A percentile compares a stretch with the other conserved stretches of the same genome.
Evolutionary conservation across 176 grass and related monocot genomes (phyloP).

Genomic region (Pontederia crassipes): DNA sequence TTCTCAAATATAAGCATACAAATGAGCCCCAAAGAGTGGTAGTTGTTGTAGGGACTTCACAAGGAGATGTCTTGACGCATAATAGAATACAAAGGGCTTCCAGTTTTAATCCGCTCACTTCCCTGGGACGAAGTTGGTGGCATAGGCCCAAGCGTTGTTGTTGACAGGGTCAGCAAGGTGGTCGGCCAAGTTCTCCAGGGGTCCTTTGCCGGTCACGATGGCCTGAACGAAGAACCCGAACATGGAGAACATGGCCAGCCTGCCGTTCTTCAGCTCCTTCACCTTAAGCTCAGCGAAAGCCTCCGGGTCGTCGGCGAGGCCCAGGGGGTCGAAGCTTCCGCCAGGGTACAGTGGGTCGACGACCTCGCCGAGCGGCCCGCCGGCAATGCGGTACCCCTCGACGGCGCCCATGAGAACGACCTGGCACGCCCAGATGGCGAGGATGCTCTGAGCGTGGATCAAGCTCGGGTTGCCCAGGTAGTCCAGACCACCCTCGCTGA

Average conservation of each 20-base stretch:
- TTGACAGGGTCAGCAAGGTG: constrained; percentile 84
- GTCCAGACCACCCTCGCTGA: constrained; percentile 76
- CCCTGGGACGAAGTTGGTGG: constrained; percentile 92
- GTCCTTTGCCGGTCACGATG: constrained; percentile 83
- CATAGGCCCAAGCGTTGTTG: constrained; percentile 88
- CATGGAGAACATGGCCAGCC: constrained; percentile 95
- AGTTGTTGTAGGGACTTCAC: too few relatives aligned
- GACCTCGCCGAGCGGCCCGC: constrained; percentile 73
- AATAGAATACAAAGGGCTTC: too few relatives aligned
- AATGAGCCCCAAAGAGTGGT: too few relatives aligned
- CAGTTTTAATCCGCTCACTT: constrained; percentile 21
- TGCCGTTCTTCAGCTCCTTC: constrained; percentile 85
- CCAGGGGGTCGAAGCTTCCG: constrained; percentile 76
- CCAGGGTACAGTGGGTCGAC: constrained; percentile 69
- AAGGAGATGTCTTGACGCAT: too few relatives aligned
- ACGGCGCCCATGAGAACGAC: constrained; percentile 80
- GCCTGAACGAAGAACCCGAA: constrained; percentile 84
- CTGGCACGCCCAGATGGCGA: constrained; percentile 73
- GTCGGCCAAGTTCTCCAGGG: constrained; percentile 76
- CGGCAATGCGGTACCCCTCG: constrained; percentile 72
- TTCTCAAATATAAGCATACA: too few relatives aligned
- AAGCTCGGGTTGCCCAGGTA: constrained; percentile 84
- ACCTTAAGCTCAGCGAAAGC: constrained; percentile 79
- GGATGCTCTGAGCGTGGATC: constrained; percentile 79
- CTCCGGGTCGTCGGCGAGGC: constrained; percentile 70